A percentile compares a stretch with the other conserved stretches of the same genome.
Evolutionary conservation across 2,329 filamentous ascomycete genomes (phyloP).

Genomic region (Sporothrix euskadiensis): DNA sequence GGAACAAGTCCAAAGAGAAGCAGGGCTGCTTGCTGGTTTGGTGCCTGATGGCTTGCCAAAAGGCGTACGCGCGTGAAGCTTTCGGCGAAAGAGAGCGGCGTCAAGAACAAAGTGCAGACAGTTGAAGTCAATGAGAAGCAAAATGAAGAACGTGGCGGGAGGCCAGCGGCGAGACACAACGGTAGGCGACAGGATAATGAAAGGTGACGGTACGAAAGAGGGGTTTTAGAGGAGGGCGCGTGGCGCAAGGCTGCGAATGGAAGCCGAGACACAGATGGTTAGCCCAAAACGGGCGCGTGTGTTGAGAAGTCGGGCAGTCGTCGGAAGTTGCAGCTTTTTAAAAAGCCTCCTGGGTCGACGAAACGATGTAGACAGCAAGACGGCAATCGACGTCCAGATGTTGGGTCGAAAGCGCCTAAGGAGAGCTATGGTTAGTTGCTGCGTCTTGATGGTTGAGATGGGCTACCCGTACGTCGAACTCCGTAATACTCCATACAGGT

Average conservation of each 20-base stretch:
- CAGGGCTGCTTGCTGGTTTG: not conserved
- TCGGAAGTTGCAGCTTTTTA: not conserved
- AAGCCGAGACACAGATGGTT: not conserved
- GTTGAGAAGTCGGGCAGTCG: not conserved
- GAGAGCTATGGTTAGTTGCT: not conserved
- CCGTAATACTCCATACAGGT: too few species aligned
- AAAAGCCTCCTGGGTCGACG: not conserved
- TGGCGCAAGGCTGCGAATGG: slow-evolving; percentile 1
- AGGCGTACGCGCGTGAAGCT: not conserved
- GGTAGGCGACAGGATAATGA: slow-evolving; percentile 6
- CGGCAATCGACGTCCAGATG: not conserved
- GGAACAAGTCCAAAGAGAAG: not conserved
- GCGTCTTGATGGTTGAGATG: too few species aligned
- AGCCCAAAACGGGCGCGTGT: not conserved
- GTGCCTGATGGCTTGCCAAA: not conserved
- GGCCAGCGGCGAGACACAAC: not conserved
- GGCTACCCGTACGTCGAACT: too few species aligned
- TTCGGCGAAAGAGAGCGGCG: not conserved
- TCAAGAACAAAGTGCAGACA: slow-evolving; percentile 1
- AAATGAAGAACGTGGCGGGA: not conserved
- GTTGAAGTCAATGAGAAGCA: not conserved
- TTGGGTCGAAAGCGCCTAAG: not conserved
- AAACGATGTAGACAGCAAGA: not conserved
- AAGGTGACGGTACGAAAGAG: not conserved
- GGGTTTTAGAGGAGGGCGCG: not conserved